Evolutionary conservation across 2,329 filamentous ascomycete genomes (phyloP), one percentile per base, ranked within the genome.

Genomic region (Phyllosticta ampelicida): DNA sequence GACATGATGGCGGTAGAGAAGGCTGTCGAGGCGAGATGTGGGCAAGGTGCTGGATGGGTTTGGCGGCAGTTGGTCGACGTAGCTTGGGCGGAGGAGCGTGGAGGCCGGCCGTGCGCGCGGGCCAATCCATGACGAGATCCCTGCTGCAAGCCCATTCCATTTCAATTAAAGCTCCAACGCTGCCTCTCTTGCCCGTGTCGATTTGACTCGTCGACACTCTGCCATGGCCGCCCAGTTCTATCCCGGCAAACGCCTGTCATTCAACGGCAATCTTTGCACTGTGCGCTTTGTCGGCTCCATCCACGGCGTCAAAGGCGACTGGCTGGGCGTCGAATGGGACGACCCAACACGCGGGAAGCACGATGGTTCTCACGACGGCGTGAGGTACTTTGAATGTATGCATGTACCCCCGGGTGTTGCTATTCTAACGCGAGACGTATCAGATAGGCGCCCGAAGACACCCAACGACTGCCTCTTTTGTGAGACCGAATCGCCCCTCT

Each of bases 261-360:
- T 88, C 66, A 84, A 87, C 63, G 84, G 83, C 29, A 83, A 84
- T 19, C 74, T 87, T 49, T 96, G 91, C 73, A 97, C 92, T 0
- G 80, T 97, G 60, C 85, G 90, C 61, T 97, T 91, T 68, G 74
- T 88, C 61, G 94, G 94, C 51, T 72, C 80, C 30, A 86, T 97
- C 8, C 78, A 82, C 54, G 88, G 87, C 64, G 91, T 90, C 9
- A 78, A 81, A 50, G 89, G 90, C 53, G 77, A 80, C 62, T 97
- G 92, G 91, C 80, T 97, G 30, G 94, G 94, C 52, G 89, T 97
- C 53, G 94, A 99, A 79, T 99, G 94, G 94, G 92, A 97, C 73
- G 89, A 96, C 70, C 77, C 85, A 59, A 80, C 78, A 44, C 81
- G 91, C 66, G 94, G 94, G 61, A 97, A 96, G 76, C 91, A 99